Evolutionary conservation across 352 stramenopile genomes (phyloP).

Genomic region (Phytophthora tentaculata): DNA sequence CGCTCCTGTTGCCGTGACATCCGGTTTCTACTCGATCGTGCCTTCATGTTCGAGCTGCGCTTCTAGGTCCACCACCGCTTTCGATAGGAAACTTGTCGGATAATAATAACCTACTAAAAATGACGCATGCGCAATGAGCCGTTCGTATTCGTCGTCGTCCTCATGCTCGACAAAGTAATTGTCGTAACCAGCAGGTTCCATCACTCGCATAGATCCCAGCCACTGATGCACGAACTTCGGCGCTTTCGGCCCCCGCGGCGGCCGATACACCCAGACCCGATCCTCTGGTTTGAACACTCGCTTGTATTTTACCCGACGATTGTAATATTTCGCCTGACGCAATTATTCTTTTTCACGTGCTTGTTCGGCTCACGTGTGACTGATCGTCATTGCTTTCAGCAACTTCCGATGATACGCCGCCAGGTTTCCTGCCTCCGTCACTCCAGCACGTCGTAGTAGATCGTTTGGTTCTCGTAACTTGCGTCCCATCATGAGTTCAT

Average conservation of each 20-base stretch:
- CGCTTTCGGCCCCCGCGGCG: neutral
- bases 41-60: conserved; percentile 9
- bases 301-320: neutral
- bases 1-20: neutral
- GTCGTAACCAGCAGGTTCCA: neutral
- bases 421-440: neutral
- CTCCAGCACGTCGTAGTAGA: neutral
- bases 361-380: neutral
- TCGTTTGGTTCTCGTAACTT: neutral
- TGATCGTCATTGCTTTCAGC: neutral
- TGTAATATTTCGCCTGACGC: neutral
- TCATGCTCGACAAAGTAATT: conserved; percentile 5
- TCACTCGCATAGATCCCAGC: neutral
- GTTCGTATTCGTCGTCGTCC: neutral
- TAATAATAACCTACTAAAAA: conserved; percentile 15
- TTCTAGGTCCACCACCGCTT: neutral
- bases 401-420: neutral
- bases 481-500: neutral
- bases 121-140: conserved; percentile 3
- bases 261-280: neutral
- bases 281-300: neutral
- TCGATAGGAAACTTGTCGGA: neutral
- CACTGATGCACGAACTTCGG: neutral
- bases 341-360: neutral
- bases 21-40: neutral